Evolutionary conservation across 495 filamentous ascomycete species (phyloP).

Genomic region (Daldinia bambusicola): DNA sequence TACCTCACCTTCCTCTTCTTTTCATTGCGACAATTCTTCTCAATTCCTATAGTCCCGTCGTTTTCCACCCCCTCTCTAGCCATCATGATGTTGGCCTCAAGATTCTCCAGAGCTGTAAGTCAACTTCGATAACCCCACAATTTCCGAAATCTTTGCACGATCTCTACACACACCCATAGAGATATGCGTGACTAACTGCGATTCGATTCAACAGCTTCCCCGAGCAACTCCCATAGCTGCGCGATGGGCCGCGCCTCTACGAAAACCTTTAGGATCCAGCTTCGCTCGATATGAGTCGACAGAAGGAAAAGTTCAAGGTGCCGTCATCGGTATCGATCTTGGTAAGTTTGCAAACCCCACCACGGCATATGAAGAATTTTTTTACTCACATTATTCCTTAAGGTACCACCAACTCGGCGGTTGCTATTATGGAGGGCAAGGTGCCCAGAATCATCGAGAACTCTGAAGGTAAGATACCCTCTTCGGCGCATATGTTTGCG

Average conservation of each 20-base stretch:
- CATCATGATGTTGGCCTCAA: conserved; percentile 71
- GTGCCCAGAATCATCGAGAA: conserved; percentile 96
- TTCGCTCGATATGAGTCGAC: conserved; percentile 81
- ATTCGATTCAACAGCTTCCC: conserved; percentile 65
- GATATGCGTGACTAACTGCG: conserved; percentile 36
- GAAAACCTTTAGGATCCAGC: conserved; percentile 60
- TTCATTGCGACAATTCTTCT: conserved; percentile 25
- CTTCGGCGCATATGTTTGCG: background rate
- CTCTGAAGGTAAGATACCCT: conserved; percentile 67
- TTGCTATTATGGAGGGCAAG: conserved; percentile 98
- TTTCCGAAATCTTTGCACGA: conserved; percentile 6
- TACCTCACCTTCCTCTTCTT: conserved; percentile 43
- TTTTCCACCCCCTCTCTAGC: conserved; percentile 34
- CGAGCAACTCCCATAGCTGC: conserved; percentile 67
- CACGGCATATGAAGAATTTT: conserved; percentile 7
- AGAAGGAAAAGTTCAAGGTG: conserved; percentile 87
- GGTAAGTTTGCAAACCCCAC: conserved; percentile 66
- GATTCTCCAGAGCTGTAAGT: conserved; percentile 78
- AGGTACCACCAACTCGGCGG: conserved; percentile 98
- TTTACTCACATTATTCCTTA: conserved; percentile 42
- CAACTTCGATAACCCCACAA: conserved; percentile 1
- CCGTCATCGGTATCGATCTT: conserved; percentile 98
- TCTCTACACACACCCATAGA: background rate
- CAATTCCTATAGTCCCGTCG: conserved; percentile 39
- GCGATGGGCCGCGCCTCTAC: conserved; percentile 68